A percentile compares a stretch with the other conserved stretches of the same genome.
Conservation (phyloP, 495 filamentous ascomycete species). For the Rusavskia elegans region DNA sequence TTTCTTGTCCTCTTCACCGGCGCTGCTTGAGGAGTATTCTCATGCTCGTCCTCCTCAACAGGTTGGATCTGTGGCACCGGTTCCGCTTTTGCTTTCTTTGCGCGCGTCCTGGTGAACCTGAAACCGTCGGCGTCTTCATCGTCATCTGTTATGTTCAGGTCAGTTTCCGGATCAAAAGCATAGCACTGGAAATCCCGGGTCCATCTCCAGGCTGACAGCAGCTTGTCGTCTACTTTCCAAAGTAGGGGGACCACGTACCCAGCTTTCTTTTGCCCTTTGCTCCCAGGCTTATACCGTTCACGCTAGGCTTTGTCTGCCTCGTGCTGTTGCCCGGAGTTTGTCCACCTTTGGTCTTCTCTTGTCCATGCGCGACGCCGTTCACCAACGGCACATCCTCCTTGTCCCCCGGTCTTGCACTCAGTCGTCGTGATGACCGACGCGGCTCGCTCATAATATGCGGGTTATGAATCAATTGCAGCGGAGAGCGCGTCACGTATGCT, state of each 20-base stretch:
- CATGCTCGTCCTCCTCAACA: slow-evolving; percentile 12
- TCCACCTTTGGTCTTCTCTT: slow-evolving; percentile 6
- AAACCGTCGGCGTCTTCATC: slow-evolving; percentile 42
- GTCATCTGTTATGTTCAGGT: slow-evolving; percentile 21
- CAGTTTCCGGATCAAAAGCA: neutral
- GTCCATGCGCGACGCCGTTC: slow-evolving; percentile 8
- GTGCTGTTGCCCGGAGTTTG: slow-evolving; percentile 3
- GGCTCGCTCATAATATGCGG: slow-evolving; percentile 17
- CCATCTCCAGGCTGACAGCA: neutral
- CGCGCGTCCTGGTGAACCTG: slow-evolving; percentile 31
- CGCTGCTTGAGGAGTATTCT: slow-evolving; percentile 25
- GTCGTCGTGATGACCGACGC: slow-evolving; percentile 15
- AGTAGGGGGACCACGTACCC: slow-evolving; percentile 12
- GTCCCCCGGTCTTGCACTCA: slow-evolving; percentile 26
- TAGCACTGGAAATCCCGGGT: neutral
- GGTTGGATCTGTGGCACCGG: slow-evolving; percentile 6
- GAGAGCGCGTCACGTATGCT: slow-evolving; percentile 18
- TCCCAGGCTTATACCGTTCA: slow-evolving; percentile 9
- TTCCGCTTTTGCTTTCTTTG: slow-evolving; percentile 25
- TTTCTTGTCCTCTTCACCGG: slow-evolving; percentile 15
- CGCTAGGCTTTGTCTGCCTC: slow-evolving; percentile 18
- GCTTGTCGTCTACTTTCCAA: neutral
- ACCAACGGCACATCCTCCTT: slow-evolving; percentile 17
- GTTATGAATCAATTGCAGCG: slow-evolving; percentile 17
- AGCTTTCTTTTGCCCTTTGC: slow-evolving; percentile 27